Evolutionary conservation across 345 rosid genomes (phyloP).

Genomic region (Diplotaxis tenuifolia): DNA sequence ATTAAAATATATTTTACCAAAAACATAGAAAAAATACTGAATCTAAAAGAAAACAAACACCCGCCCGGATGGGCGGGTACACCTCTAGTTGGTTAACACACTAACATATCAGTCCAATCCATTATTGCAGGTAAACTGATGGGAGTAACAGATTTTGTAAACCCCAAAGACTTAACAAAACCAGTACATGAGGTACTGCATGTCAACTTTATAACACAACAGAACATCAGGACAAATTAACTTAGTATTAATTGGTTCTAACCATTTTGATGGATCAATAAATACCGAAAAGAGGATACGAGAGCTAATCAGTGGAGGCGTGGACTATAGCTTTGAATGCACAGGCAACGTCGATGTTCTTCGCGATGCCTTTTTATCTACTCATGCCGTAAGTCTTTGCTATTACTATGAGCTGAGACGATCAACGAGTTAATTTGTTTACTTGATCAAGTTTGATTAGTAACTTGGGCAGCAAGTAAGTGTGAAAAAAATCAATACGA

Average conservation of each 20-base stretch:
- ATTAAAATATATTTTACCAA: too few relatives aligned
- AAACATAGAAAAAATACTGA: too few relatives aligned
- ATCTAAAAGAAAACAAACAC: too few relatives aligned
- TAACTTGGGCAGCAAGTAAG: background rate
- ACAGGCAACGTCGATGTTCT: conserved; percentile 51
- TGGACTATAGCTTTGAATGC: conserved; percentile 69
- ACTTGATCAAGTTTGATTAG: background rate
- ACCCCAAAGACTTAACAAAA: conserved; percentile 31
- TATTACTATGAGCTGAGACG: background rate
- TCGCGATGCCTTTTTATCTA: conserved; percentile 66
- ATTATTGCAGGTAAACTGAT: conserved; percentile 16
- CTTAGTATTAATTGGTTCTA: background rate
- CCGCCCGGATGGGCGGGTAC: too few relatives aligned
- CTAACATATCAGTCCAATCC: conserved; percentile 5
- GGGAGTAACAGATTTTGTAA: conserved; percentile 37
- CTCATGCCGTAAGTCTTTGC: conserved; percentile 34
- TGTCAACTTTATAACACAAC: background rate
- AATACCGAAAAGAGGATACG: conserved; percentile 39
- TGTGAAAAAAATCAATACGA: background rate
- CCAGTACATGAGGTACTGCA: conserved; percentile 37
- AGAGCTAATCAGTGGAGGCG: conserved; percentile 58
- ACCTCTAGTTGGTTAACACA: too few relatives aligned
- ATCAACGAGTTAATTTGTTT: background rate
- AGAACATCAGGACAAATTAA: background rate
- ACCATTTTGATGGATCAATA: conserved; percentile 4